These are phyloP conservation scores for Fonsecaea erecta DNA, from an alignment of 2,329 filamentous ascomycete genomes.

Conservation along the genomic window DNA sequence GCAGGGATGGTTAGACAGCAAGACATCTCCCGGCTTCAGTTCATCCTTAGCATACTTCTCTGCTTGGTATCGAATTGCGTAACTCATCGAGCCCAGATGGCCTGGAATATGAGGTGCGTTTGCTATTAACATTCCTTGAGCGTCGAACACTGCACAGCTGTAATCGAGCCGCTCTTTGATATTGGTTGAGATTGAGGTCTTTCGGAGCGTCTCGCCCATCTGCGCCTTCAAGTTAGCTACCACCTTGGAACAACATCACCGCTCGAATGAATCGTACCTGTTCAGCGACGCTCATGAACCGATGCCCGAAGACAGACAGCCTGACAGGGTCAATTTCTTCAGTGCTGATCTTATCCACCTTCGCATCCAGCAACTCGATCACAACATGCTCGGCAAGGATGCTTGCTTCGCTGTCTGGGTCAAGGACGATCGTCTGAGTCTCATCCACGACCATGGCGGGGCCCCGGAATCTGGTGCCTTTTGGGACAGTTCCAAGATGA, in stretches of 20 bases:
- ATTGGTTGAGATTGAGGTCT: constrained; percentile 79
- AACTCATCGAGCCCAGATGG: constrained; percentile 84
- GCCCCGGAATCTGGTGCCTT: constrained; percentile 41
- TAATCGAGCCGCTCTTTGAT: constrained; percentile 82
- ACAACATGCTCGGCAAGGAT: constrained; percentile 48
- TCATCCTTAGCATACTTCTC: constrained; percentile 69
- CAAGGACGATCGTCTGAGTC: constrained; percentile 54
- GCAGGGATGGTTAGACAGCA: constrained; percentile 79
- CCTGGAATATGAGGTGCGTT: constrained; percentile 77
- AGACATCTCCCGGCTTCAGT: constrained; percentile 74
- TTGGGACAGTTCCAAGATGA: constrained; percentile 43
- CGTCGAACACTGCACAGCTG: constrained; percentile 80
- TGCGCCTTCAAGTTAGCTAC: constrained; percentile 48
- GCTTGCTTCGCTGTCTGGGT: constrained; percentile 45
- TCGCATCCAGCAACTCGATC: constrained; percentile 66
- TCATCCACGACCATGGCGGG: constrained; percentile 45
- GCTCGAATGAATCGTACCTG: neutral
- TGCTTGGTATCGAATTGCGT: constrained; percentile 76
- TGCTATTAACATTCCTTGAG: constrained; percentile 71
- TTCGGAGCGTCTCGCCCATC: constrained; percentile 78
- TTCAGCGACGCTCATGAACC: constrained; percentile 85
- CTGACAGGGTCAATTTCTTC: constrained; percentile 71
- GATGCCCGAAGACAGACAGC: constrained; percentile 77
- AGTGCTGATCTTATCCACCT: constrained; percentile 45
- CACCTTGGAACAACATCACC: neutral